These are phyloP conservation scores for Heterobasidion parviporum DNA, from an alignment of 1,284 basidiomycete species.

Conservation along the genomic window DNA sequence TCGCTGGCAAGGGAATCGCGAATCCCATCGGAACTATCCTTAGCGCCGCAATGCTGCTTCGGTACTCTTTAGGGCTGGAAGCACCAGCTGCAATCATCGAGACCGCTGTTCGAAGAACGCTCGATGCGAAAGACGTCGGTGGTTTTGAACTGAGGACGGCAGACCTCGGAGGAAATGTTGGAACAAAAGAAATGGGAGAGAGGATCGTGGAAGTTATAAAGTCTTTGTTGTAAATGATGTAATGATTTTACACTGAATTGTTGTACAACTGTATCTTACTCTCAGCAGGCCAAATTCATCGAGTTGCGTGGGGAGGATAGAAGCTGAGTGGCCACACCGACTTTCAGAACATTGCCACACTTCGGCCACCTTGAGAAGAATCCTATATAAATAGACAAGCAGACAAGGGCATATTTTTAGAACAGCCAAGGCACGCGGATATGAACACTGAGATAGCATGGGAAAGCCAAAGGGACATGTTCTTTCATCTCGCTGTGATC, in stretches of 20 bases:
- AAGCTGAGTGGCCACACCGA: too few species aligned
- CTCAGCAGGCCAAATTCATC: too few species aligned
- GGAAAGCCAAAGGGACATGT: not conserved
- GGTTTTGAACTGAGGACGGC: slow-evolving; percentile 79
- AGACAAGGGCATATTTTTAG: too few species aligned
- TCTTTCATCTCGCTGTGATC: not conserved
- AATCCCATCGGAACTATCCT: slow-evolving; percentile 98
- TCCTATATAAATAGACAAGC: too few species aligned
- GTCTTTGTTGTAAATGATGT: slow-evolving; percentile 38
- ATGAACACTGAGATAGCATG: too few species aligned
- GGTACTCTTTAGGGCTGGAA: slow-evolving; percentile 89
- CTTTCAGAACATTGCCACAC: too few species aligned
- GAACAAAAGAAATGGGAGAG: slow-evolving; percentile 80
- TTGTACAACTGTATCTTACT: too few species aligned
- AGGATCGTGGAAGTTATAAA: slow-evolving; percentile 75
- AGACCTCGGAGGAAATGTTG: slow-evolving; percentile 79
- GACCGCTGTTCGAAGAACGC: slow-evolving; percentile 78
- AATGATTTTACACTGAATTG: not conserved
- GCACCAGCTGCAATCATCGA: slow-evolving; percentile 83
- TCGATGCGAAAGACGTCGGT: slow-evolving; percentile 69
- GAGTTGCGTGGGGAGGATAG: too few species aligned
- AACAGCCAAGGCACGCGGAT: too few species aligned
- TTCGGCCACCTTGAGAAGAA: too few species aligned
- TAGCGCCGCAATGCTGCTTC: slow-evolving; percentile 89
- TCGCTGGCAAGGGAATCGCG: slow-evolving; percentile 90